Percentiles rank a stretch among this genome's conserved stretches.
phyloP scores from a whole-genome alignment of 345 rosid species.

The Camelina laxa region DNA sequence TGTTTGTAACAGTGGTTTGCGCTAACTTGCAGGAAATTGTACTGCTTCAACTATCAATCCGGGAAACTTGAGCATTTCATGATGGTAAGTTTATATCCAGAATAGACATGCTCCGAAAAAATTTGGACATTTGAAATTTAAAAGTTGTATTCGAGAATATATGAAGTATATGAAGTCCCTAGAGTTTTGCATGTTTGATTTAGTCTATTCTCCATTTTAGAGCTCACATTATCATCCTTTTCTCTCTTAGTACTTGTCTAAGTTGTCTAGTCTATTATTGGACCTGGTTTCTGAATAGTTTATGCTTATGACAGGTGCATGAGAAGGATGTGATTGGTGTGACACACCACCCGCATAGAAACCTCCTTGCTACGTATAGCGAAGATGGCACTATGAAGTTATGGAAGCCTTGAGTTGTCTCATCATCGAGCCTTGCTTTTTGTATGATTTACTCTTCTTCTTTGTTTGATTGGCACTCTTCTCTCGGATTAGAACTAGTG shows the following conservation, averaged over 20 bases:
- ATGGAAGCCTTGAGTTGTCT: conserved; percentile 65
- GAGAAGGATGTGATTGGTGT: conserved; percentile 90
- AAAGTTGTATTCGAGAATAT: neutral
- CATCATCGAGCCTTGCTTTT: conserved; percentile 11
- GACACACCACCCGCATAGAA: conserved; percentile 62
- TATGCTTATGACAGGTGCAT: conserved; percentile 66
- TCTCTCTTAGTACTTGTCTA: neutral
- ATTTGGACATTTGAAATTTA: neutral
- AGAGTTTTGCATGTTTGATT: neutral
- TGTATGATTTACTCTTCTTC: conserved; percentile 10
- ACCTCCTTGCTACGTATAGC: conserved; percentile 75
- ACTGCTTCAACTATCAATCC: conserved; percentile 96
- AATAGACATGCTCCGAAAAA: neutral
- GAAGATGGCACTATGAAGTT: conserved; percentile 73
- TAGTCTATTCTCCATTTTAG: neutral
- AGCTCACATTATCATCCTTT: neutral
- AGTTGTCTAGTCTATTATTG: conserved; percentile 6
- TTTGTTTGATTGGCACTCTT: conserved; percentile 16
- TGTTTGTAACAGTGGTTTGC: conserved; percentile 13
- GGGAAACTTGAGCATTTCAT: conserved; percentile 95
- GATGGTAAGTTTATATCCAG: conserved; percentile 59
- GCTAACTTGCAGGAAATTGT: conserved; percentile 65
- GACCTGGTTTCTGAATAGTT: conserved; percentile 3
- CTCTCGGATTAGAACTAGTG: conserved; percentile 19
- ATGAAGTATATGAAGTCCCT: neutral